Percentiles rank a stretch among this genome's conserved stretches.
Evolutionary conservation across 2,329 filamentous ascomycete species (phyloP).

Genomic region (Berkeleyomyces basicola): DNA sequence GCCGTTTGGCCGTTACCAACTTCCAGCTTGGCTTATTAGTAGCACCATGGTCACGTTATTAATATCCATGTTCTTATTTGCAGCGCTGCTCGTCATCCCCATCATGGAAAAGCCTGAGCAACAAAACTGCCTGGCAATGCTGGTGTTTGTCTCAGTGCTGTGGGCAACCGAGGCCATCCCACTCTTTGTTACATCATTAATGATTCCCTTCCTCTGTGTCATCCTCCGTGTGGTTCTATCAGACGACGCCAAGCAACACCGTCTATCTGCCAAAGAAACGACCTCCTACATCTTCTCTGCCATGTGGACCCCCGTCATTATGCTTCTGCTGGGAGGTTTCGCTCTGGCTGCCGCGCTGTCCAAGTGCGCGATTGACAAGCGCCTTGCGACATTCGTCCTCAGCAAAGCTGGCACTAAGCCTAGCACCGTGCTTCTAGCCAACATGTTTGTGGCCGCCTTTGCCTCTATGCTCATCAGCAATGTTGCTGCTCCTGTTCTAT

Average conservation of each 20-base stretch:
- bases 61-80: constrained; percentile 54
- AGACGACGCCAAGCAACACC: constrained; percentile 47
- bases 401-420: constrained; percentile 92
- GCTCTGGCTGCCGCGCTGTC: constrained; percentile 88
- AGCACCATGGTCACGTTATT: constrained; percentile 65
- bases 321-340: constrained; percentile 91
- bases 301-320: constrained; percentile 99
- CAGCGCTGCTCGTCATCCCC: constrained; percentile 54
- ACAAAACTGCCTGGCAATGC: constrained; percentile 86
- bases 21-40: constrained; percentile 71
- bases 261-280: constrained; percentile 65
- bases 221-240: constrained; percentile 68
- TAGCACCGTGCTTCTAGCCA: constrained; percentile 77
- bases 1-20: constrained; percentile 58
- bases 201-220: constrained; percentile 87
- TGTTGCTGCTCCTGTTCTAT: constrained; percentile 88
- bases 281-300: constrained; percentile 75
- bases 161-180: constrained; percentile 99
- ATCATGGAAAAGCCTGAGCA: constrained; percentile 80
- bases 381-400: constrained; percentile 87
- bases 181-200: constrained; percentile 84
- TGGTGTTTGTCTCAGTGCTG: constrained; percentile 81
- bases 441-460: constrained; percentile 97
- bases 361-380: constrained; percentile 95
- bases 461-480: constrained; percentile 99